Evolutionary conservation across 305 asterid genomes (phyloP), one percentile per base, ranked within the genome.

Genomic region (Lippia alba): DNA sequence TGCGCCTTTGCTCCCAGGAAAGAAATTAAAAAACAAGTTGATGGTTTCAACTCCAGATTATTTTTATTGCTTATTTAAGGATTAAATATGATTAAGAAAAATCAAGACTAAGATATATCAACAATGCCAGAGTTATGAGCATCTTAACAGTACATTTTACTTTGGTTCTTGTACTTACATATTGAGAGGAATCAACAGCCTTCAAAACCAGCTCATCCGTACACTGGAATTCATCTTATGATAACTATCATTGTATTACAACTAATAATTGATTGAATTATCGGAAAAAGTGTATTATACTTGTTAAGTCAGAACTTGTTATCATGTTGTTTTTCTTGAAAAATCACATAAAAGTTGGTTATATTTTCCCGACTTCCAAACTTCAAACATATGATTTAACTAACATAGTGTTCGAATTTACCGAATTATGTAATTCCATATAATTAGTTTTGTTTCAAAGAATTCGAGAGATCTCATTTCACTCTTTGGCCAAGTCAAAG

Each of bases 401-500:
- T 24, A 24, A 24, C 30, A 3, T 3, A 24, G 30, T 24, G 3
- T 46, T 9, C 41, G 6, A n/a, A 6, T 2, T 18, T 8, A 15
- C 57, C 57, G 15, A 11, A 46, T n/a, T 24, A 24, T 24, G 30
- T 24, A 24, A 24, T 24, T 24, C 30, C 2, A 24, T 24, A 24
- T 24, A 24, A 24, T 24, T 3, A 24, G 30, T 24, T 24, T 24
- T 24, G 30, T 36, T 36, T 8, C 5, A 36, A 36, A 36, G 30
- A 24, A 24, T 24, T 24, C 30, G 30, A 24, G 2, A 12, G 12
- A 3, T 18, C 33, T 8, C 6, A 30, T 5, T 19, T 60, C 58
- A 58, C 56, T 58, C 66, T 39, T 66, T 74, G 84, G 77, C 84
- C 76, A 64, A 55, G 84, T 82, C 81, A 76, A 66, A 53, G 2